Base-by-base conservation (phyloP, 768 basidiomycete species). In the Scleroderma citrinum region DNA sequence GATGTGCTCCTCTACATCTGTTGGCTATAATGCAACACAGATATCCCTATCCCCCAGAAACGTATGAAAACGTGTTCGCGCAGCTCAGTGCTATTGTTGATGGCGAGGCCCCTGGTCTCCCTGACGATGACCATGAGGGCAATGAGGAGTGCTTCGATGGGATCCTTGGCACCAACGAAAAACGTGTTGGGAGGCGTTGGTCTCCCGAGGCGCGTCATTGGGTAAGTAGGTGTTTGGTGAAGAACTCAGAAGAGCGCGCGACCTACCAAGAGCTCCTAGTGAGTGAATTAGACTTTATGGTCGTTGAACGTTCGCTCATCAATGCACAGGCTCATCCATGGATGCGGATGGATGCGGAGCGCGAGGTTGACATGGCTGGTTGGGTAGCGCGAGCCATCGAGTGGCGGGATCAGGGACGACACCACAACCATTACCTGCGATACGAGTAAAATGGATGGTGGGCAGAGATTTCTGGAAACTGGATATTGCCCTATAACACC, bases 41-140 rank as follows among this genome's bases (percentile, higher is more conserved):
- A 61, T 98, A 99, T 67, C 95, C 95, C 2, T 99, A 96, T 62
- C 95, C 95, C 26, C 94, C 94, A 23, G 94, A 98, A 71, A 95
- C 92, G 7, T 99, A 96, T 65, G 81, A 83, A 50, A 97, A 97
- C 65, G 93, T 97, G 14, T 96, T 99, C 69, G 95, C 94, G 2
- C 95, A 99, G 63, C 71, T 88, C 35, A 90, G 86, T n/a, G 94
- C 95, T 3, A 99, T 99, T 53, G 93, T 99, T 2, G 85, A 96
- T 55, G 95, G 93, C 1, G 89, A 92, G 48, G 87, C 93, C 10
- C 95, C 95, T 4, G 82, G 81, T 31, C 70, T 99, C 29, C 94
- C 94, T 0, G 80, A 78, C 17, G 76, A 81, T 1, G 72, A 71
- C 1, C 58, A 39, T 6, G 40, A 55, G 16, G 38, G 20, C 8